Evolutionary conservation across 345 rosid genomes (phyloP), one percentile per base, ranked within the genome.

Genomic region (Kernera saxatilis): DNA sequence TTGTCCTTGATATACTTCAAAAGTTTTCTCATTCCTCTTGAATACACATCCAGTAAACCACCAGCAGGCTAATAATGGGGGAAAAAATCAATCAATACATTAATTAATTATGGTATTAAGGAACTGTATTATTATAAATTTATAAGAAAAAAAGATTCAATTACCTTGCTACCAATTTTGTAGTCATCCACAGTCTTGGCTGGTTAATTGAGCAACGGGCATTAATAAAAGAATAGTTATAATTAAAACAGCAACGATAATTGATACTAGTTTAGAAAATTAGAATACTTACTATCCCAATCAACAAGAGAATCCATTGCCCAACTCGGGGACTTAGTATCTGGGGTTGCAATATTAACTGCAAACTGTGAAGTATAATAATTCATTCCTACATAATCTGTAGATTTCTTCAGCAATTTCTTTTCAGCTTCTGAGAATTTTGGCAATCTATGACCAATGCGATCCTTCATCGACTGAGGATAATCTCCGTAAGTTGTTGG

Each of bases 401-500:
- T 54, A 0, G 89, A 85, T 22, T 66, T 65, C 35, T 55, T 83
- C 7, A 83, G 23, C 40, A 55, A 36, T 6, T 4, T 26, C 46
- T 84, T 83, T 54, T 85, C 70, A 1, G 37, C 67, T 10, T 25
- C 30, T 0, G 84, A 71, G 78, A 83, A 85, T 12, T 72, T 71
- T 3, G 88, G 86, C 18, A 84, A 67, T 64, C 88, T 65, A 21
- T 44, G 10, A 32, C 86, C 84, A 2, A 84, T 69, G 4, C 66
- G 65, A 9, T 55, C 54, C 13, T 70, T 66, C 88, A 85, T 85
- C 9, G 73, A 65, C 55, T 70, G 48, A n/a, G 86, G 88, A 52
- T 84, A 84, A 8, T 81, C 78, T 30, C 88, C 88, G 18, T 46
- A 72, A 7, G 81, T 81, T 41, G 84, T 48, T 49, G 88, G 84